Evolutionary conservation across 108 stramenopile genomes (phyloP).

Genomic region (Cyclotella baltica): DNA sequence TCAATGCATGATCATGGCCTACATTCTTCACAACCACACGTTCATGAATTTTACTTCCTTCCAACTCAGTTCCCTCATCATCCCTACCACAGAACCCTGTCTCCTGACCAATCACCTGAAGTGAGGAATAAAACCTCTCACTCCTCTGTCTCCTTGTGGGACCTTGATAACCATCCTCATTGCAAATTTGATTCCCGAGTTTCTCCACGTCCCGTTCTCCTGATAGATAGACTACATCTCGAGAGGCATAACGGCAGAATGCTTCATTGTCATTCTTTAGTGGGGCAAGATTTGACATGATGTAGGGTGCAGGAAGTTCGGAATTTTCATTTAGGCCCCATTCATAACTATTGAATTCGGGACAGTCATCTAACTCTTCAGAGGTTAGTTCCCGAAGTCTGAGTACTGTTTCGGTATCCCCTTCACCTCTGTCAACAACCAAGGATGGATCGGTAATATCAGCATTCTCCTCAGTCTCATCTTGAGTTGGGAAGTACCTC

Average conservation of each 20-base stretch:
- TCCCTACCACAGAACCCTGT: not conserved
- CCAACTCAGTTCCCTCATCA: slow-evolving; percentile 25
- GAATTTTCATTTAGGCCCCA: slow-evolving; percentile 78
- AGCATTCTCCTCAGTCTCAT: slow-evolving; percentile 24
- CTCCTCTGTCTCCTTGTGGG: slow-evolving; percentile 65
- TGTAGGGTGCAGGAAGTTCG: slow-evolving; percentile 63
- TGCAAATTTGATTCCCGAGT: slow-evolving; percentile 53
- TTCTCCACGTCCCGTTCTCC: slow-evolving; percentile 65
- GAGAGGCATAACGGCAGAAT: slow-evolving; percentile 60
- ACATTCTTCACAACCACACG: slow-evolving; percentile 63
- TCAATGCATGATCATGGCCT: slow-evolving; percentile 78
- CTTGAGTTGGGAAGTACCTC: slow-evolving; percentile 49
- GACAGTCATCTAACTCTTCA: slow-evolving; percentile 46
- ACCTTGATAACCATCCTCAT: slow-evolving; percentile 73
- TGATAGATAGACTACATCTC: slow-evolving; percentile 73
- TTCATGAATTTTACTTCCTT: slow-evolving; percentile 49
- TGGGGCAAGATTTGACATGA: slow-evolving; percentile 23
- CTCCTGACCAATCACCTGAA: slow-evolving; percentile 34
- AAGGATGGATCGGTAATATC: not conserved
- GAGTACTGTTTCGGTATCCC: slow-evolving; percentile 5
- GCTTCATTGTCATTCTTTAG: slow-evolving; percentile 14
- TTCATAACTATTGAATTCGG: slow-evolving; percentile 73
- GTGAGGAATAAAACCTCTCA: slow-evolving; percentile 53
- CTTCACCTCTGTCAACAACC: not conserved
- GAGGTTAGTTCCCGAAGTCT: slow-evolving; percentile 32